phyloP scores from a whole-genome alignment of 1,284 basidiomycete species.

The Trametes sp. region DNA sequence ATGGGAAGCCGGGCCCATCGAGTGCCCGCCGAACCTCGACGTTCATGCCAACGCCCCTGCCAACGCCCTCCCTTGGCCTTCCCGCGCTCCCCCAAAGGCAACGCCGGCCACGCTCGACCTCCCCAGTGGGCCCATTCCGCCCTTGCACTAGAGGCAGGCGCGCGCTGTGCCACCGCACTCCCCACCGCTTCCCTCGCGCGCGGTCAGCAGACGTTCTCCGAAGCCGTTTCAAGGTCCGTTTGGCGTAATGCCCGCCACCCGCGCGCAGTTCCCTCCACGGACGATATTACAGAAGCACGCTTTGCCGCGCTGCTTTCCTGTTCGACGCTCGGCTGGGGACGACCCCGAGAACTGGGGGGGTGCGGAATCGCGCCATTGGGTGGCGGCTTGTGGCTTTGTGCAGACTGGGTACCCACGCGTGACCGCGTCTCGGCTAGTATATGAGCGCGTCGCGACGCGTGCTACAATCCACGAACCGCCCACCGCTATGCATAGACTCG shows the following conservation, averaged over 20 bases:
- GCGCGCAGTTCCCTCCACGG: neutral
- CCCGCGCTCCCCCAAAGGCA: constrained; percentile 1
- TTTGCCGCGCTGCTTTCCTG: constrained; percentile 5
- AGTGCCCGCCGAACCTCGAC: neutral
- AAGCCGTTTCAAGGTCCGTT: constrained; percentile 10
- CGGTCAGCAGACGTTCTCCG: constrained; percentile 15
- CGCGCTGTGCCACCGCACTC: neutral
- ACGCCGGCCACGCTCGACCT: neutral
- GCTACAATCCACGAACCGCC: no score
- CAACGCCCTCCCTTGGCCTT: neutral
- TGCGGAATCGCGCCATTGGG: neutral
- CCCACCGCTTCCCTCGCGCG: neutral
- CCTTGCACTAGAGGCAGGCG: neutral
- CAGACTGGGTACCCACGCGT: neutral
- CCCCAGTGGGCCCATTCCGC: no score
- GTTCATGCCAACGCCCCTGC: neutral
- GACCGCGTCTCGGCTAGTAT: constrained; percentile 10
- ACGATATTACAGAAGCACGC: neutral
- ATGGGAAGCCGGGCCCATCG: neutral
- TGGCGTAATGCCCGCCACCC: constrained; percentile 18
- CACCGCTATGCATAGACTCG: no score
- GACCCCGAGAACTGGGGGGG: constrained; percentile 1
- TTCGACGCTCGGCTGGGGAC: neutral
- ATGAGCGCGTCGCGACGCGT: constrained; percentile 25
- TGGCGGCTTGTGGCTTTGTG: neutral